Base-by-base conservation (phyloP, 2,329 filamentous ascomycete species). In the Alternaria incomplexa region DNA sequence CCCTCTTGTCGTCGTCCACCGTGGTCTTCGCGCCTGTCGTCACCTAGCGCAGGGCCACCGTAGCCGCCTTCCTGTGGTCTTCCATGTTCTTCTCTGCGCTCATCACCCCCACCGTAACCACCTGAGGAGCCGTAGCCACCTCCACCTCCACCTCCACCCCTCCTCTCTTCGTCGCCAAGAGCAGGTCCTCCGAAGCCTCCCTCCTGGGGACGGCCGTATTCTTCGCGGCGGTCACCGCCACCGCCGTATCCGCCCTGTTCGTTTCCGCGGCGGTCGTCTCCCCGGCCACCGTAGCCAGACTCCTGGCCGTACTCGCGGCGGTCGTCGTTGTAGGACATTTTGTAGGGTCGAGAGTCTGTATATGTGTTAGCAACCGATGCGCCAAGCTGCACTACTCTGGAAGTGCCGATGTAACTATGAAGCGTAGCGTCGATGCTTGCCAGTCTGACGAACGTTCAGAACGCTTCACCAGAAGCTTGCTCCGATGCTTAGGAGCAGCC, bases 241-340 rank as follows among this genome's bases (percentile, higher is more conserved):
- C 63, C 66, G 23, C 67, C 64, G 15, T 64, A 64, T 47, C 67
- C 65, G 6, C 65, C 63, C 23, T 64, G 62, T 12, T 61, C 60
- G 53, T 65, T 56, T 23, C 60, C 57, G 58, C 68, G 65, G 6
- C 65, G 63, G 15, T 71, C 67, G 47, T 64, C 56, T 36, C 63
- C 62, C n/a, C 68, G 58, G 47, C 62, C 56, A 32, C 69, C 62
- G 10, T 64, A 58, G 45, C 67, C 62, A 22, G 64, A 65, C 20
- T 63, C 58, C 36, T 56, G 50, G 9, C 58, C 62, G 40, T 59
- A 63, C 32, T 64, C 61, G 62, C 65, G 64, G 25, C 66, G 67
- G 13, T 72, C 67, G 66, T 73, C 64, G 66, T 73, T 75, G 65
- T 73, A 73, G 28, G 71, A 74, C 71, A 74, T 73, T 46, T 26